A percentile compares a stretch with the other conserved stretches of the same genome.
Evolutionary conservation across 306 rosid genomes (phyloP).

Genomic region (Leucaena leucocephala): DNA sequence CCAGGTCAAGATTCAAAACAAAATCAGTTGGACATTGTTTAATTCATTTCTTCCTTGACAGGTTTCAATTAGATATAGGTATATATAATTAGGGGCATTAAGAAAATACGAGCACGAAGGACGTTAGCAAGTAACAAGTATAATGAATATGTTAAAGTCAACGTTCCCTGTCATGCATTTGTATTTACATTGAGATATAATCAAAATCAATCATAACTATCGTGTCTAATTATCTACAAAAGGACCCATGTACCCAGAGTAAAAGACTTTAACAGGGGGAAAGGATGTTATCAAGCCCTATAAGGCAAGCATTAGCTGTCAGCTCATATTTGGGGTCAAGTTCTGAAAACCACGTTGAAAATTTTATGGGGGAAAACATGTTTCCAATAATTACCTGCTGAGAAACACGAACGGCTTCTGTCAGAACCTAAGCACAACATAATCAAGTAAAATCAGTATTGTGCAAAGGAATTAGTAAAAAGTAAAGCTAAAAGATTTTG

Average conservation of each 20-base stretch:
- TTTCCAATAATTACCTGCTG: constrained; percentile 65
- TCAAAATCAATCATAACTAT: not conserved
- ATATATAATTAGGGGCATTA: not conserved
- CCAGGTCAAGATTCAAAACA: not conserved
- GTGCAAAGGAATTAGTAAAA: constrained; percentile 5
- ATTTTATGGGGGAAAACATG: not conserved
- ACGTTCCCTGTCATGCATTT: not conserved
- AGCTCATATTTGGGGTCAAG: constrained; percentile 31
- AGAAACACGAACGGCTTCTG: constrained; percentile 92
- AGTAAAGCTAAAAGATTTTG: constrained; percentile 4
- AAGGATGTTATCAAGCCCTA: constrained; percentile 10
- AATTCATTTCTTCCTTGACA: not conserved
- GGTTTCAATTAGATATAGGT: not conserved
- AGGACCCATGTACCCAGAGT: constrained; percentile 2
- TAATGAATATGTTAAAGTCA: not conserved
- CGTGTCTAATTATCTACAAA: not conserved
- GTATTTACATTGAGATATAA: not conserved
- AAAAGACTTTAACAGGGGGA: not conserved
- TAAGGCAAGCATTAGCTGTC: constrained; percentile 28
- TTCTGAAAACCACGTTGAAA: constrained; percentile 18
- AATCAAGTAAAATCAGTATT: constrained; percentile 32
- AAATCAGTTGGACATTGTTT: not conserved
- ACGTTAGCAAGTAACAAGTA: not conserved
- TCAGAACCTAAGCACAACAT: constrained; percentile 69
- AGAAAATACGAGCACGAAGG: not conserved